Percentiles rank a stretch among this genome's conserved stretches.
phyloP scores from a whole-genome alignment of 768 basidiomycete genomes.

The Psilocybe cubensis region DNA sequence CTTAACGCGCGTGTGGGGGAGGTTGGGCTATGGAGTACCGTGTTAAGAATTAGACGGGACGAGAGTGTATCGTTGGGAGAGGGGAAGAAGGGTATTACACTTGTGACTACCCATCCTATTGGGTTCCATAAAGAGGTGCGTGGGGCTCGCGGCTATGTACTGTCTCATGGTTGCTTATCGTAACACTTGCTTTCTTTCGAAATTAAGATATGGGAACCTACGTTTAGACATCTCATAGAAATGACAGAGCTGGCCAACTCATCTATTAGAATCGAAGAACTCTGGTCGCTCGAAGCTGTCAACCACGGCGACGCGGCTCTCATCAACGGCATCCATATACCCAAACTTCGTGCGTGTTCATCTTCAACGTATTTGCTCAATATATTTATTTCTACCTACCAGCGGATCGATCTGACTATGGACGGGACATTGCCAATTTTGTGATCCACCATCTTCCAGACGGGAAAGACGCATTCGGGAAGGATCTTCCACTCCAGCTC shows the following conservation, averaged over 20 bases:
- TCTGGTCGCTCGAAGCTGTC: slow-evolving; percentile 28
- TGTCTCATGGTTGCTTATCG: not conserved
- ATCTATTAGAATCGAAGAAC: slow-evolving; percentile 23
- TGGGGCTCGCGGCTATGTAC: not conserved
- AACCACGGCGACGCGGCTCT: slow-evolving; percentile 30
- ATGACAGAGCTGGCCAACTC: slow-evolving; percentile 22
- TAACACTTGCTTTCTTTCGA: not conserved
- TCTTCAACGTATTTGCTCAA: too few species aligned
- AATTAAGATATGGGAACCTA: slow-evolving; percentile 28
- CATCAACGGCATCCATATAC: slow-evolving; percentile 22
- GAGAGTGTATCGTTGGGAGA: slow-evolving; percentile 5
- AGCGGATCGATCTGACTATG: slow-evolving; percentile 31
- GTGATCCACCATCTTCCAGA: slow-evolving; percentile 26
- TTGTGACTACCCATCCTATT: slow-evolving; percentile 26
- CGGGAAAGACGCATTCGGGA: slow-evolving; percentile 13
- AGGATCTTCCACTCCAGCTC: slow-evolving; percentile 15
- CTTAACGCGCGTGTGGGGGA: slow-evolving; percentile 9
- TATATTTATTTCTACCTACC: too few species aligned
- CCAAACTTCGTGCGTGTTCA: slow-evolving; percentile 23
- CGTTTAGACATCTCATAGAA: slow-evolving; percentile 24
- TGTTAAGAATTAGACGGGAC: slow-evolving; percentile 25
- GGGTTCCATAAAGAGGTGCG: slow-evolving; percentile 32
- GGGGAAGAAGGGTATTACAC: slow-evolving; percentile 22
- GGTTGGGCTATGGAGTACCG: slow-evolving; percentile 24
- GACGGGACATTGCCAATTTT: slow-evolving; percentile 29